Conservation (phyloP, 257 asterid genomes). For the Rubia yunnanensis region DNA sequence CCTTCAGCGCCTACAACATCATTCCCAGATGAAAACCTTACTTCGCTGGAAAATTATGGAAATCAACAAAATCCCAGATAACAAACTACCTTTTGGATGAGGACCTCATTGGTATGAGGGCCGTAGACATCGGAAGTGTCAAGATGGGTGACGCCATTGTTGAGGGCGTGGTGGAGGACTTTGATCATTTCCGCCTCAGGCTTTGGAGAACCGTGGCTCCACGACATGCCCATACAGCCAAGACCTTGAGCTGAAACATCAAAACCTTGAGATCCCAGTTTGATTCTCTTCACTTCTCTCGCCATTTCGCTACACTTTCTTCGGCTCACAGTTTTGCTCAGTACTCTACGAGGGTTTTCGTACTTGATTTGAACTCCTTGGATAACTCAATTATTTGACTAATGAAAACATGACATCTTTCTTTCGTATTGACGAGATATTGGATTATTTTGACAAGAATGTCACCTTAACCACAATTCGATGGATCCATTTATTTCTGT, state of each 20-base stretch:
- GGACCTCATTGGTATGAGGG: constrained; percentile 6
- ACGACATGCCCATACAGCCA: constrained; percentile 17
- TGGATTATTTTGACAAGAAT: too few species aligned
- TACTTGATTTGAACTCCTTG: not conserved
- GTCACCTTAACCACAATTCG: too few species aligned
- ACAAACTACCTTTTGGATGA: not conserved
- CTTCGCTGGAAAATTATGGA: not conserved
- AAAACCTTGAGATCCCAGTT: constrained; percentile 13
- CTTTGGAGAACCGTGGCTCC: constrained; percentile 6
- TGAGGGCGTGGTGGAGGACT: constrained; percentile 7
- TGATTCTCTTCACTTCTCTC: not conserved
- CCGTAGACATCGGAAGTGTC: constrained; percentile 7
- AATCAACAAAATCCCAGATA: not conserved
- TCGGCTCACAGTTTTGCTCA: not conserved
- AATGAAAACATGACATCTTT: too few species aligned
- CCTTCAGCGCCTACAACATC: constrained; percentile 2
- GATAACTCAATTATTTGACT: too few species aligned
- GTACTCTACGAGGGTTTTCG: not conserved
- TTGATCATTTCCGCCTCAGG: constrained; percentile 7
- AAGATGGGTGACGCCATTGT: constrained; percentile 2
- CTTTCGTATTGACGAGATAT: too few species aligned
- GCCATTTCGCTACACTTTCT: not conserved
- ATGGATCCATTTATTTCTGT: too few species aligned
- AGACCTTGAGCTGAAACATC: constrained; percentile 17
- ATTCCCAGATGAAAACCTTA: not conserved